A percentile compares a stretch with the other conserved stretches of the same genome.
Conservation (phyloP, 2,329 filamentous ascomycete species). For the Alternaria gaisen region DNA sequence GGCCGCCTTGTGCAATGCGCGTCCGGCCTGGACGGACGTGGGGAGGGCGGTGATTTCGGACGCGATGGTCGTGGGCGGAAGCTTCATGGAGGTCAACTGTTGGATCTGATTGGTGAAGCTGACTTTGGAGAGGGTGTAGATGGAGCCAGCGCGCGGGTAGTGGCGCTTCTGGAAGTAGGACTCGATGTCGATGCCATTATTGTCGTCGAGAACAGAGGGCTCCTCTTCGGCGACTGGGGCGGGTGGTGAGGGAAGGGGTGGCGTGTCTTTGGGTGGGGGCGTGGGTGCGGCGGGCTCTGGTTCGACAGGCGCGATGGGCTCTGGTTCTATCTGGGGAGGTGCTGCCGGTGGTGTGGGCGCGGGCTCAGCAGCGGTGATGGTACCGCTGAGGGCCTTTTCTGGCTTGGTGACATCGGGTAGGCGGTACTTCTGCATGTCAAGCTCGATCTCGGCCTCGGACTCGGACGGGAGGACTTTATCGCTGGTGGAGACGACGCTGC, state of each 20-base stretch:
- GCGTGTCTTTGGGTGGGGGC: slow-evolving; percentile 18
- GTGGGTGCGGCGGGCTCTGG: slow-evolving; percentile 9
- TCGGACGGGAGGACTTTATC: slow-evolving; percentile 62
- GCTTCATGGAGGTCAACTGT: slow-evolving; percentile 86
- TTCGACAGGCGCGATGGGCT: neutral
- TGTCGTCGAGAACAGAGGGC: slow-evolving; percentile 44
- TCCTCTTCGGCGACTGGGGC: slow-evolving; percentile 44
- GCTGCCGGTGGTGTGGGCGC: slow-evolving; percentile 52
- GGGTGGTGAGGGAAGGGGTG: slow-evolving; percentile 47
- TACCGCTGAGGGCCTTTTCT: slow-evolving; percentile 58
- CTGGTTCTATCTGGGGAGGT: slow-evolving; percentile 14
- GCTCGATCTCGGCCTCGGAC: slow-evolving; percentile 55
- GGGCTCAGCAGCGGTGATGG: slow-evolving; percentile 39
- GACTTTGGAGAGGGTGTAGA: slow-evolving; percentile 90
- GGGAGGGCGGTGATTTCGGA: slow-evolving; percentile 85
- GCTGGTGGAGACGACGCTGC: slow-evolving; percentile 62
- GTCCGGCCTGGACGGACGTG: slow-evolving; percentile 83
- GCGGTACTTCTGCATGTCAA: slow-evolving; percentile 76
- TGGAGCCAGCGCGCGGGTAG: slow-evolving; percentile 73
- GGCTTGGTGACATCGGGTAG: slow-evolving; percentile 75
- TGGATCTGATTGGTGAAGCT: slow-evolving; percentile 94
- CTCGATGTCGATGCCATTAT: slow-evolving; percentile 59
- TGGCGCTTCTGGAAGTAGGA: slow-evolving; percentile 73
- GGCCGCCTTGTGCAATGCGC: slow-evolving; percentile 83
- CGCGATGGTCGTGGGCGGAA: slow-evolving; percentile 86